Base-by-base conservation (phyloP, 148 eudicot genomes). In the Tetragonia tetragonoides region DNA sequence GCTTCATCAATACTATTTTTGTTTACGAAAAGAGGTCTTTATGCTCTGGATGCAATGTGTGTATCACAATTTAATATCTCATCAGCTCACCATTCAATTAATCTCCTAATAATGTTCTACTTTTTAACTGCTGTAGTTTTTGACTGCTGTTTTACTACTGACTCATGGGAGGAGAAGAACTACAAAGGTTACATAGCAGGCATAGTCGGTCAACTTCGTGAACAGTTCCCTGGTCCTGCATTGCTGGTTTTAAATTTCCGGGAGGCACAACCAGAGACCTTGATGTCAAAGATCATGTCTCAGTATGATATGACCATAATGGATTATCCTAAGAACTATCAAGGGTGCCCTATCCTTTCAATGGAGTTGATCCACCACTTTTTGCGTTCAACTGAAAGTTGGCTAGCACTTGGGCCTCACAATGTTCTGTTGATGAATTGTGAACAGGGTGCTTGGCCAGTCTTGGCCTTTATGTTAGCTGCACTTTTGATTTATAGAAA, bases 401-500 rank as follows among this genome's bases (percentile, higher is more conserved):
- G 98, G 98, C 95, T 94, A 56, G 80, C 90, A 24, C 85, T 92
- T 44, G 92, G 92, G 66, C 86, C 85, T 16, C 89, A 92, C 44
- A 94, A 94, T 85, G 84, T 94, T 60, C 87, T 94, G 60, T 72
- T 94, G 68, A 88, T 94, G 95, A 97, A 94, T 75, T 94, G 98
- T 84, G 98, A 94, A 73, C 82, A 82, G 14, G 98, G 98, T 77
- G 97, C 92, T 78, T 94, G 98, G 97, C 93, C 97, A 15, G 95
- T 91, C 80, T 86, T 94, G 76, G 95, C 95, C 66, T 94, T 92
- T 84, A 92, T 92, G 92, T 83, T 94, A 75, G 88, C 98, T 81
- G 92, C 93, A 20, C 85, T 92, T 70, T 77, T 94, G 76, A 87
- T 94, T 47, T 94, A 90, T 77, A 80, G 94, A 76, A 90, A 89